Evolutionary conservation across 495 filamentous ascomycete genomes (phyloP).

Genomic region (Trichoderma erinaceum): DNA sequence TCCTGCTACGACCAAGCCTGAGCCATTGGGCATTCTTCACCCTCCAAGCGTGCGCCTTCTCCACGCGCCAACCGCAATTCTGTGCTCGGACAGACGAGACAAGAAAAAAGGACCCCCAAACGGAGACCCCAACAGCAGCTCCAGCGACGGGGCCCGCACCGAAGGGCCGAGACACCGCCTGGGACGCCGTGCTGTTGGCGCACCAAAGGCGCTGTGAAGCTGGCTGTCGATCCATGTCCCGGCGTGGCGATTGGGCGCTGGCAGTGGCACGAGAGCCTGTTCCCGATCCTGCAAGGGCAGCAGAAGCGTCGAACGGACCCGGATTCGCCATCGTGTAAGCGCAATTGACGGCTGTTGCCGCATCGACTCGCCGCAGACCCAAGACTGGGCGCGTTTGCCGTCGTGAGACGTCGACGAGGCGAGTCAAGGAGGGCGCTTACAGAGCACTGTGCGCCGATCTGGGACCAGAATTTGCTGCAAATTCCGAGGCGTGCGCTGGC

Average conservation of each 20-base stretch:
- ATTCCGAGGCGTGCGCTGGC: neutral
- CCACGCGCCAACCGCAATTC: constrained; percentile 9
- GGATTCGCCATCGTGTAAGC: too few species aligned
- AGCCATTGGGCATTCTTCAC: neutral
- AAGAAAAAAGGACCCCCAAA: neutral
- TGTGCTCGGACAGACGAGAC: neutral
- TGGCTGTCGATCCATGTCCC: too few species aligned
- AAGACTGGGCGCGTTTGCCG: too few species aligned
- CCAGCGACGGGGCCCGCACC: neutral
- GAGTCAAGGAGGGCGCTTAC: too few species aligned
- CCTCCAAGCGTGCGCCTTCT: constrained; percentile 12
- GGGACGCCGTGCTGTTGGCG: neutral
- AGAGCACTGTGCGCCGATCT: too few species aligned
- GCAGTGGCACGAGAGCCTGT: too few species aligned
- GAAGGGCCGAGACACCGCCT: neutral
- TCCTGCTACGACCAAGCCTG: neutral
- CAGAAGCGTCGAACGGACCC: too few species aligned
- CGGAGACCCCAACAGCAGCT: neutral
- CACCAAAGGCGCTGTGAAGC: neutral
- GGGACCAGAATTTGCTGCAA: neutral
- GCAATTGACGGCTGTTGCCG: too few species aligned
- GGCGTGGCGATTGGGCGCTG: too few species aligned
- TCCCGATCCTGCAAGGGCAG: too few species aligned
- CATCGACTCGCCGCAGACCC: too few species aligned
- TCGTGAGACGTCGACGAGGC: too few species aligned